Conservation (phyloP, 768 basidiomycete species). For the Fibroporia radiculosa region DNA sequence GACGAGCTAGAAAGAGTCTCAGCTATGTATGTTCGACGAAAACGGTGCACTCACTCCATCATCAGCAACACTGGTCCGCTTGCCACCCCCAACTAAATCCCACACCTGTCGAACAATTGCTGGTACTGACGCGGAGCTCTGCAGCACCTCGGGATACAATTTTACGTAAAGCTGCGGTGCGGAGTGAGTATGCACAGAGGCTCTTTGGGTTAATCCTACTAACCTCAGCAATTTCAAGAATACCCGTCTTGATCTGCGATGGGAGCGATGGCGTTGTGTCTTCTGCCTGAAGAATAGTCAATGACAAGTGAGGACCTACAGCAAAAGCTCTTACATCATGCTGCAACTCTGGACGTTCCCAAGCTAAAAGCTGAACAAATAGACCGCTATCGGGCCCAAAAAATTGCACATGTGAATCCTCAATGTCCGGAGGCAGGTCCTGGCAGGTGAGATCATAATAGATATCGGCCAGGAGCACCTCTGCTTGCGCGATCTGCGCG, state of each 20-base stretch:
- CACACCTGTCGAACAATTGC: slow-evolving; percentile 85
- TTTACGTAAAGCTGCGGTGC: slow-evolving; percentile 65
- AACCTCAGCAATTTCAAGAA: slow-evolving; percentile 89
- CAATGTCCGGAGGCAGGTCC: slow-evolving; percentile 90
- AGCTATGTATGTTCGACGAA: neutral
- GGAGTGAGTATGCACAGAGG: too few species aligned
- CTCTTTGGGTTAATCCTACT: slow-evolving; percentile 11
- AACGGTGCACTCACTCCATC: slow-evolving; percentile 50
- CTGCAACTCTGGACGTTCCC: slow-evolving; percentile 63
- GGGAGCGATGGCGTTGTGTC: slow-evolving; percentile 78
- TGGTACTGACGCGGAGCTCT: slow-evolving; percentile 53
- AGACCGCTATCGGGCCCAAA: slow-evolving; percentile 64
- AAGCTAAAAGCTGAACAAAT: slow-evolving; percentile 75
- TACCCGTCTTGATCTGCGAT: slow-evolving; percentile 82
- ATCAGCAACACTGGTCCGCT: slow-evolving; percentile 61
- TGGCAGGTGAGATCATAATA: slow-evolving; percentile 94
- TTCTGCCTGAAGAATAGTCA: slow-evolving; percentile 46
- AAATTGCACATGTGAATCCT: slow-evolving; percentile 79
- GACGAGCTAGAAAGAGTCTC: slow-evolving; percentile 50
- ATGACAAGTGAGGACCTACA: neutral
- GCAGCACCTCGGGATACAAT: slow-evolving; percentile 72
- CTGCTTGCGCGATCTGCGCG: slow-evolving; percentile 59
- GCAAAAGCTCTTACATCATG: slow-evolving; percentile 46
- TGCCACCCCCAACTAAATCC: slow-evolving; percentile 71
- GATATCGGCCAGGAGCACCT: slow-evolving; percentile 75